Conservation (phyloP, 495 filamentous ascomycete species). For the Echria macrotheca region DNA sequence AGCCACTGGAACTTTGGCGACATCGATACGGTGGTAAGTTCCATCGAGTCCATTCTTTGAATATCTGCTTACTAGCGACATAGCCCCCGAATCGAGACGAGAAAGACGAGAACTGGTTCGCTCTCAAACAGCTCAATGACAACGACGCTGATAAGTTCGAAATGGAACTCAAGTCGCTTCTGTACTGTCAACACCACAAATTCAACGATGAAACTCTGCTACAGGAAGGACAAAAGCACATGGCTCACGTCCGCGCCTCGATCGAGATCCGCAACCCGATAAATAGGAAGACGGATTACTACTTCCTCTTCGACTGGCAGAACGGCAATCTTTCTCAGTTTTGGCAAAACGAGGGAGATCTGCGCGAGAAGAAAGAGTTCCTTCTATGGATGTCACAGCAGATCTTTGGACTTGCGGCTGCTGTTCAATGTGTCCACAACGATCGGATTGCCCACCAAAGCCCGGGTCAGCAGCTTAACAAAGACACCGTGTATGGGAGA, state of each 20-base stretch:
- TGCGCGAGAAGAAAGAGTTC: background rate
- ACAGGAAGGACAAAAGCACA: background rate
- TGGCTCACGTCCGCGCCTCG: slow-evolving; percentile 6
- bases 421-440: slow-evolving; percentile 5
- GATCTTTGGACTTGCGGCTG: background rate
- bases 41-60: background rate
- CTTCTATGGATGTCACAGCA: slow-evolving; percentile 6
- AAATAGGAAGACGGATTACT: background rate
- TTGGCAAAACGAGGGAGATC: background rate
- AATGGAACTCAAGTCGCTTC: background rate
- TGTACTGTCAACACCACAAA: background rate
- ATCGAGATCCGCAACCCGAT: background rate
- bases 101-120: background rate
- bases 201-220: background rate
- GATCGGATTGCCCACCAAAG: background rate
- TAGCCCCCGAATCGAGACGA: background rate
- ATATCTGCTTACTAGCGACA: background rate
- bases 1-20: background rate
- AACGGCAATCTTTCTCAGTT: slow-evolving; percentile 4
- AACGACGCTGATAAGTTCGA: background rate
- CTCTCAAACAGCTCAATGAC: background rate
- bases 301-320: slow-evolving; percentile 7
- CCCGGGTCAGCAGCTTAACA: background rate
- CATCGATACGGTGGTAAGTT: background rate
- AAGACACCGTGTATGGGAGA: background rate